Conservation (phyloP, 2,329 filamentous ascomycete genomes). For the Aspergillus texensis region DNA sequence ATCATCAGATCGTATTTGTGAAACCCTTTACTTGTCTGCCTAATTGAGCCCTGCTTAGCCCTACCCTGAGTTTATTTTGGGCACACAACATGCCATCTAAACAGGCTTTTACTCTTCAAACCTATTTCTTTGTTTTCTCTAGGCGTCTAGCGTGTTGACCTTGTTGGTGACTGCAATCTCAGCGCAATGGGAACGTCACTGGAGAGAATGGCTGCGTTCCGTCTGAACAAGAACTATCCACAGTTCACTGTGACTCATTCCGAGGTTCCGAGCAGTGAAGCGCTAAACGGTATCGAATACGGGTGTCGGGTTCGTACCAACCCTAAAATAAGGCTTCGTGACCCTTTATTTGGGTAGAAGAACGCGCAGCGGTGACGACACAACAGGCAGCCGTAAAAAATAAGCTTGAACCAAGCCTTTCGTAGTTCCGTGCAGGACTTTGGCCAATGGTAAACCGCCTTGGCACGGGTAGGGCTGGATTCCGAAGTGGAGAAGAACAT, state of each 20-base stretch:
- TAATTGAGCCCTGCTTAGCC: not conserved
- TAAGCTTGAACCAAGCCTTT: conserved; percentile 5
- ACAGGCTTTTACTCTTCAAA: not conserved
- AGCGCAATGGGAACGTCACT: not conserved
- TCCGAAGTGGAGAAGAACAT: not conserved
- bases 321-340: not conserved
- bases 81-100: not conserved
- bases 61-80: not conserved
- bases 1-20: not conserved
- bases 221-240: not conserved
- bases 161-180: not conserved
- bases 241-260: not conserved
- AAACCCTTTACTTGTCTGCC: not conserved
- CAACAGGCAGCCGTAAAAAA: not conserved
- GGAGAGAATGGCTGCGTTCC: not conserved
- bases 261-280: not conserved
- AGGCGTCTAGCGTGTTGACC: too few relatives aligned
- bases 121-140: not conserved
- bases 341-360: not conserved
- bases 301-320: not conserved
- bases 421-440: not conserved
- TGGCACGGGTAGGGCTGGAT: conserved; percentile 2
- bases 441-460: not conserved
- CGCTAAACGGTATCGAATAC: not conserved
- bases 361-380: not conserved